phyloP scores from a whole-genome alignment of 164 flowering plant species.

The Tetrastigma voinierianum region DNA sequence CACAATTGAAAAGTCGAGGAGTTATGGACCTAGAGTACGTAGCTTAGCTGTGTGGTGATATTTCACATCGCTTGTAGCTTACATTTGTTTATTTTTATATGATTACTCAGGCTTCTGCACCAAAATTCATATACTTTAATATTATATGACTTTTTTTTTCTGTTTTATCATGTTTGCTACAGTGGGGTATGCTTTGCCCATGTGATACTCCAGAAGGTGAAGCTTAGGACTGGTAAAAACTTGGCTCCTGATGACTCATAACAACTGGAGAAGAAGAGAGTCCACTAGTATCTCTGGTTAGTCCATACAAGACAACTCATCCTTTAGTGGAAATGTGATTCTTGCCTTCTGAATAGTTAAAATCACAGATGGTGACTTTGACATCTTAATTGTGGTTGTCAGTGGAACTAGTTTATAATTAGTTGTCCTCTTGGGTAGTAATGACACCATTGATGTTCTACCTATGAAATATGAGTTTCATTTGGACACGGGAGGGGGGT shows the following conservation, averaged over 20 bases:
- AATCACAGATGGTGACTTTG: too few relatives aligned
- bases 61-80: neutral
- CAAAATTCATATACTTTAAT: neutral
- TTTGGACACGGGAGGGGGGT: too few relatives aligned
- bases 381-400: too few relatives aligned
- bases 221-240: constrained; percentile 95
- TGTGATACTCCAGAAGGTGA: constrained; percentile 99
- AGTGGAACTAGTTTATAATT: too few relatives aligned
- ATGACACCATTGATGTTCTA: too few relatives aligned
- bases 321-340: neutral
- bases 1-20: constrained; percentile 93
- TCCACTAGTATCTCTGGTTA: constrained; percentile 75
- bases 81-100: neutral
- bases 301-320: neutral
- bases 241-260: constrained; percentile 96
- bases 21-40: constrained; percentile 99
- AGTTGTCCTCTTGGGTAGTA: too few relatives aligned
- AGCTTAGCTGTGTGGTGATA: constrained; percentile 76
- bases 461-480: too few relatives aligned
- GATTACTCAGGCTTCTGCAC: neutral
- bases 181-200: constrained; percentile 99
- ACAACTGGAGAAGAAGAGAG: constrained; percentile 92
- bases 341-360: too few relatives aligned
- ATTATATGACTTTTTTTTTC: neutral
- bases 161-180: constrained; percentile 12